Conservation (phyloP, 1,284 basidiomycete genomes). For the Erythrobasidium hasegawianum region DNA sequence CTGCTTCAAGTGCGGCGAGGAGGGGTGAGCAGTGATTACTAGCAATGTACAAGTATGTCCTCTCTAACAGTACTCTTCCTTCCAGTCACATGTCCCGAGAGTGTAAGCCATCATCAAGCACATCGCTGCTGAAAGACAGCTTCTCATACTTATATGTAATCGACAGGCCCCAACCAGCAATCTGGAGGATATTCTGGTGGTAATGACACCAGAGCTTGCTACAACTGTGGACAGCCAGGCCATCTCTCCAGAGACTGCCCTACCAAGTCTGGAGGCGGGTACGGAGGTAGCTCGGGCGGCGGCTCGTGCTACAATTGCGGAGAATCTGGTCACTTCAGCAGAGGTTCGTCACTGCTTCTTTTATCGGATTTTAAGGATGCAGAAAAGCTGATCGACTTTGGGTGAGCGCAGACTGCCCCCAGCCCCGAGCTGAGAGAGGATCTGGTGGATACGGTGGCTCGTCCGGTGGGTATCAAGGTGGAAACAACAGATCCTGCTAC, state of each 20-base stretch:
- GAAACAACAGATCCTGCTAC: no score
- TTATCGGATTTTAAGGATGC: no score
- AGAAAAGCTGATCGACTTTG: no score
- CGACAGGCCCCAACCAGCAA: neutral
- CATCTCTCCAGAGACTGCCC: conserved; percentile 31
- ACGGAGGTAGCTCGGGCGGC: neutral
- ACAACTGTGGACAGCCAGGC: conserved; percentile 27
- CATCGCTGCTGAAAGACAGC: no score
- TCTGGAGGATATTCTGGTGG: neutral
- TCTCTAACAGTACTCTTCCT: no score
- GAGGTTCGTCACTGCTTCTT: no score
- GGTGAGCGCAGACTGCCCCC: no score
- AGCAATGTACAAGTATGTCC: no score
- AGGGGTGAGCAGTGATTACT: neutral
- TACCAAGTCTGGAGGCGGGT: conserved; percentile 7
- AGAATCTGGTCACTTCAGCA: conserved; percentile 64
- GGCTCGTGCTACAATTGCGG: conserved; percentile 74
- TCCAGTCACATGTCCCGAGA: conserved; percentile 3
- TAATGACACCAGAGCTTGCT: conserved; percentile 7
- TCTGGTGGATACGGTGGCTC: no score
- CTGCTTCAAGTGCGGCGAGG: conserved; percentile 32
- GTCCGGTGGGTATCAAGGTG: no score
- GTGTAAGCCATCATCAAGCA: neutral
- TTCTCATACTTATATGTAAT: no score
- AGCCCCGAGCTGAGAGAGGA: no score